Evolutionary conservation across 768 basidiomycete genomes (phyloP).

Genomic region (Lactifluus piperatus): DNA sequence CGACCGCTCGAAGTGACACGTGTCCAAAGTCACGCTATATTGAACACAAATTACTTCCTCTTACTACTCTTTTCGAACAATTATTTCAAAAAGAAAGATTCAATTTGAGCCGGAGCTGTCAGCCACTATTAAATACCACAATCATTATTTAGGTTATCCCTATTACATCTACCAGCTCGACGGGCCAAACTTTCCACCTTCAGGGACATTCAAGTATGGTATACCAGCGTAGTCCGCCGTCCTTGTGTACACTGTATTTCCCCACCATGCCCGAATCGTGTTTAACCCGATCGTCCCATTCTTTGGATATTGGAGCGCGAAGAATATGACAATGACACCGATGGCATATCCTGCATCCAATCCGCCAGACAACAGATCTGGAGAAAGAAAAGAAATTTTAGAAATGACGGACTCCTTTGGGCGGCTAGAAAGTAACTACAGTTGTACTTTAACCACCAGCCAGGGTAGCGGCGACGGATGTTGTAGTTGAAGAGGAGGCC

Average conservation of each 20-base stretch:
- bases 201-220: background rate
- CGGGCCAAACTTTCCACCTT: background rate
- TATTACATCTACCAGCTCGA: background rate
- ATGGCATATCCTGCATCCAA: constrained; percentile 60
- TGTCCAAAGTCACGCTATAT: too few species aligned
- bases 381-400: background rate
- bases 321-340: constrained; percentile 47
- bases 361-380: constrained; percentile 55
- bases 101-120: too few species aligned
- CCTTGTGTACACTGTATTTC: constrained; percentile 25
- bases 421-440: constrained; percentile 4
- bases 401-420: constrained; percentile 30
- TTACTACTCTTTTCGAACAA: too few species aligned
- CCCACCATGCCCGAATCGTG: too few species aligned
- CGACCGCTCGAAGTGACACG: too few species aligned
- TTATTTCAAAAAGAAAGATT: too few species aligned
- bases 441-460: constrained; percentile 15
- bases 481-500: constrained; percentile 16
- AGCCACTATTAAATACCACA: too few species aligned
- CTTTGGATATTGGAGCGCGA: constrained; percentile 51
- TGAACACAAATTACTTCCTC: too few species aligned
- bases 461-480: constrained; percentile 19
- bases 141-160: too few species aligned
- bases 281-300: too few species aligned
- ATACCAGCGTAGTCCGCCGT: background rate